phyloP scores from a whole-genome alignment of 179 eudicot genomes.

The Beta macrorhiza region DNA sequence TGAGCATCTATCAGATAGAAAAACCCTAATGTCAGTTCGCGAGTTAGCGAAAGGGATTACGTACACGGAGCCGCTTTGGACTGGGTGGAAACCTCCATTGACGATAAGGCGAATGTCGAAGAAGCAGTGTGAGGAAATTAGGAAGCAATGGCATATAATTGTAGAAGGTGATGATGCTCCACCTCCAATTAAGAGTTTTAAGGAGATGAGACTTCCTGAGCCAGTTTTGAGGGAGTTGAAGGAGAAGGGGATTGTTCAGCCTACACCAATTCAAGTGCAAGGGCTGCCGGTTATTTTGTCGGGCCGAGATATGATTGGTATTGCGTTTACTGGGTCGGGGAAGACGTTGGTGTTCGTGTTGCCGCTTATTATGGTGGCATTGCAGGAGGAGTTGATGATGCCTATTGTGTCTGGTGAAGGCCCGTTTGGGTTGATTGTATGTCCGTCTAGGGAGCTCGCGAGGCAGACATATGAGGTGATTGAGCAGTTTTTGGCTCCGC shows the following conservation, averaged over 20 bases:
- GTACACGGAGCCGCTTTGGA: constrained; percentile 65
- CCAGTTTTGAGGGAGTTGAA: constrained; percentile 60
- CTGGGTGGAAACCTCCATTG: constrained; percentile 88
- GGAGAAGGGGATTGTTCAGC: constrained; percentile 76
- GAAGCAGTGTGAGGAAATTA: constrained; percentile 48
- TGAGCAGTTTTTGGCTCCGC: too few relatives aligned
- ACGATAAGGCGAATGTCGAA: constrained; percentile 57
- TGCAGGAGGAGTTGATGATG: too few relatives aligned
- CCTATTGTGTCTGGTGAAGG: too few relatives aligned
- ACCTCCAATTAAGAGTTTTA: constrained; percentile 69
- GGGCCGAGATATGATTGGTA: too few relatives aligned
- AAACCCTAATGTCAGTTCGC: constrained; percentile 81
- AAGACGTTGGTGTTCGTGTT: too few relatives aligned
- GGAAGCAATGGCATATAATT: constrained; percentile 78
- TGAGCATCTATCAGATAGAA: constrained; percentile 37
- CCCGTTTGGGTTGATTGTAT: too few relatives aligned
- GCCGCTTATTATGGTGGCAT: too few relatives aligned
- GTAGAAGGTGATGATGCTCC: constrained; percentile 85
- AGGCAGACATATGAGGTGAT: too few relatives aligned
- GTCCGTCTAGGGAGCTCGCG: too few relatives aligned
- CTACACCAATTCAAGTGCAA: constrained; percentile 92
- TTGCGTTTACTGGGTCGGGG: too few relatives aligned
- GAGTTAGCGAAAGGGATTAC: constrained; percentile 84
- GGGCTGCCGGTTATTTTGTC: constrained; percentile 26
- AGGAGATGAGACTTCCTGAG: constrained; percentile 82